Evolutionary conservation across 1,284 basidiomycete genomes (phyloP).

Genomic region (Trichosporon ovoides): DNA sequence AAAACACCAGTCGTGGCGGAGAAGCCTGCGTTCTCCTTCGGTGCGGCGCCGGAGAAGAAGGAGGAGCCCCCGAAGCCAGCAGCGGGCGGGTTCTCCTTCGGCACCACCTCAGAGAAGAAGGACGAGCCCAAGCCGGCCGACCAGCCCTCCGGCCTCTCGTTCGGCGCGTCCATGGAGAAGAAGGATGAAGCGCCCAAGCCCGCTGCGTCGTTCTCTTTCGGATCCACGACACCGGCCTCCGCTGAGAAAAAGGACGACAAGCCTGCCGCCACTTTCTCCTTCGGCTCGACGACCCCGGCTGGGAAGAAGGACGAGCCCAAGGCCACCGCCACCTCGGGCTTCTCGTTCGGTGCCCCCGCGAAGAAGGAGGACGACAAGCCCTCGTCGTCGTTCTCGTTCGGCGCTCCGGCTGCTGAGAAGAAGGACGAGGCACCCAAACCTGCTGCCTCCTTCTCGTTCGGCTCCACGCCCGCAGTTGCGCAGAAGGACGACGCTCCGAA

Average conservation of each 20-base stretch:
- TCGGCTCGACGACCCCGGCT: conserved; percentile 10
- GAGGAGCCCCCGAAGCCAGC: not conserved
- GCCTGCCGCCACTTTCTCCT: not conserved
- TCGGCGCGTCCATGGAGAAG: not conserved
- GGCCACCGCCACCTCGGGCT: no score
- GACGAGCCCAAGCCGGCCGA: conserved; percentile 2
- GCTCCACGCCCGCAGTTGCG: not conserved
- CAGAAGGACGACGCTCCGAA: conserved; percentile 3
- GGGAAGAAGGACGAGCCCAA: not conserved
- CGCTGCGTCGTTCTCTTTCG: conserved; percentile 8
- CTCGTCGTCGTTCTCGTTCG: not conserved
- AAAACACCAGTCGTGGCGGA: not conserved
- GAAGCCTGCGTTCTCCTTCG: not conserved
- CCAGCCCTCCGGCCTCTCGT: conserved; percentile 2
- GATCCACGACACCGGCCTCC: not conserved
- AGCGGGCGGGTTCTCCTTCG: conserved; percentile 1
- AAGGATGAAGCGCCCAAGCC: not conserved
- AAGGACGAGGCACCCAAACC: not conserved
- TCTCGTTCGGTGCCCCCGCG: conserved; percentile 11
- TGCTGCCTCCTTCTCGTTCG: conserved; percentile 6
- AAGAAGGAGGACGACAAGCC: not conserved
- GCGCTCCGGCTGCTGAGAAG: not conserved
- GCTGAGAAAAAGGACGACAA: not conserved
- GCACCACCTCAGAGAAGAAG: conserved; percentile 4
- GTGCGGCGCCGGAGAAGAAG: not conserved